Percentiles rank a stretch among this genome's conserved stretches.
Conservation (phyloP, 1,139 yeast genomes). For the Saccharomyces hybrid region DNA sequence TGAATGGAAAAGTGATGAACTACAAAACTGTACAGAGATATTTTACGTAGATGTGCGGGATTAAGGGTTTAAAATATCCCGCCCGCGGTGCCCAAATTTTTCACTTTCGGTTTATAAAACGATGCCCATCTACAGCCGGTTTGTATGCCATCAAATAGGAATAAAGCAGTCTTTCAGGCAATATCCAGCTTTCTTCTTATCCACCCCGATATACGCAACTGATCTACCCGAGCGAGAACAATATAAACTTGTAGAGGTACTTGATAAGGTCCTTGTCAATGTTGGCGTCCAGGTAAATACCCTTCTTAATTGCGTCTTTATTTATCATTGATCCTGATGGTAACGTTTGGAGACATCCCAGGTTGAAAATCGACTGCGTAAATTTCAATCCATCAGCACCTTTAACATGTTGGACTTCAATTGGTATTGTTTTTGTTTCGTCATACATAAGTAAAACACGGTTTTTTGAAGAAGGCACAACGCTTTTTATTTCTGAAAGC, state of each 20-base stretch:
- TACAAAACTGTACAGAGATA: not conserved
- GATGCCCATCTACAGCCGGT: not conserved
- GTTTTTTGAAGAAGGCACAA: not conserved
- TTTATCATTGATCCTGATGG: not conserved
- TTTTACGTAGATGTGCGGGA: slow-evolving; percentile 1
- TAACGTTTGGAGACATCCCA: not conserved
- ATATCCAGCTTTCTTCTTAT: not conserved
- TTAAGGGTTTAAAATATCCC: not conserved
- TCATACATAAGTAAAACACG: not conserved
- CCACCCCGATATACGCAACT: not conserved
- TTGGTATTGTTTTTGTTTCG: not conserved
- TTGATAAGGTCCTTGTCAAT: not conserved
- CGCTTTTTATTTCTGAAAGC: not conserved
- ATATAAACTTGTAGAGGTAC: not conserved
- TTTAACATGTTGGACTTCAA: not conserved
- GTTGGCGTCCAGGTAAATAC: not conserved
- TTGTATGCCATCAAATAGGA: not conserved
- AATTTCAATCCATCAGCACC: not conserved
- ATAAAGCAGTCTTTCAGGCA: not conserved
- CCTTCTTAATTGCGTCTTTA: not conserved
- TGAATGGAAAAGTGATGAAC: not conserved
- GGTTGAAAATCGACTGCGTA: not conserved
- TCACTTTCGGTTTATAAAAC: not conserved
- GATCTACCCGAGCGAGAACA: not conserved
- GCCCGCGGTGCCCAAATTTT: not conserved